Evolutionary conservation across 345 rosid genomes (phyloP).

Genomic region (Triadica sebifera): DNA sequence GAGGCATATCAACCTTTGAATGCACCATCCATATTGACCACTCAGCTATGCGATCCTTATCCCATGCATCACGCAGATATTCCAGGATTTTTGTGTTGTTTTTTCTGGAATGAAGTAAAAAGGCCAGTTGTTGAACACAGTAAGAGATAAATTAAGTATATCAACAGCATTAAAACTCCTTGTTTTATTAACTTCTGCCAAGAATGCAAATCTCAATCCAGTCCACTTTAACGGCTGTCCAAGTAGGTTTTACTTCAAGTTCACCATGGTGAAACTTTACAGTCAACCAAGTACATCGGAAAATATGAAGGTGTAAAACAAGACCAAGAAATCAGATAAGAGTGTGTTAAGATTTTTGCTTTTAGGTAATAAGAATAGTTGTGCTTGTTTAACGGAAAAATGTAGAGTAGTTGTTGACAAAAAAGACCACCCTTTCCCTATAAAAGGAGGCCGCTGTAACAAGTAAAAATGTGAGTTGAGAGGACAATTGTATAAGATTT

Average conservation of each 20-base stretch:
- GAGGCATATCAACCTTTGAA: slow-evolving; percentile 94
- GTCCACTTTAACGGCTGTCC: slow-evolving; percentile 1
- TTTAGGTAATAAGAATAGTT: too few species aligned
- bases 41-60: slow-evolving; percentile 80
- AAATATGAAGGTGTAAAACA: background rate
- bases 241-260: slow-evolving; percentile 1
- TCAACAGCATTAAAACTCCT: background rate
- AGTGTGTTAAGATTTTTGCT: too few species aligned
- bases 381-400: too few species aligned
- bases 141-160: background rate
- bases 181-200: background rate
- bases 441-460: too few species aligned
- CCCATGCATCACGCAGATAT: slow-evolving; percentile 67
- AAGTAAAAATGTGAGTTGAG: too few species aligned
- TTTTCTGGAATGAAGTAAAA: slow-evolving; percentile 49
- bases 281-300: background rate
- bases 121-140: slow-evolving; percentile 8
- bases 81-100: slow-evolving; percentile 59
- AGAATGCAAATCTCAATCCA: slow-evolving; percentile 1
- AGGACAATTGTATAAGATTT: too few species aligned
- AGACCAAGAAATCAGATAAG: background rate
- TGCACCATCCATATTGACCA: slow-evolving; percentile 99
- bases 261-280: background rate
- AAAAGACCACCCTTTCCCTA: too few species aligned
- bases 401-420: too few species aligned